Conservation (phyloP, 495 filamentous ascomycete species). For the Penicillium goetzii region DNA sequence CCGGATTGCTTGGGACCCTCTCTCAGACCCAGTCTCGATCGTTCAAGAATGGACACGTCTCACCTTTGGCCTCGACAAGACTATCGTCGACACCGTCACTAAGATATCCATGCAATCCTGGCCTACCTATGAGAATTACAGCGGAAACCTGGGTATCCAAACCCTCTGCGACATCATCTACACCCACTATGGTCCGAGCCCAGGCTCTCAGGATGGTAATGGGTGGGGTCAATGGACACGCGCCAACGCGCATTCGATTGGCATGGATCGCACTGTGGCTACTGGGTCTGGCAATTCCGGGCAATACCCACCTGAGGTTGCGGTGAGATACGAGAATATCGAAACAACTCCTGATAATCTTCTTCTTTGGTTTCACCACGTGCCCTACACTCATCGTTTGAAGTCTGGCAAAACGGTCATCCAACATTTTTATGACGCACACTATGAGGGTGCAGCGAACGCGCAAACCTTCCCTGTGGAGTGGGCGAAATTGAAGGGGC, state of each 20-base stretch:
- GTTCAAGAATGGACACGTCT: slow-evolving; percentile 65
- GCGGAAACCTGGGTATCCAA: slow-evolving; percentile 67
- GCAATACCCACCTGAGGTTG: slow-evolving; percentile 64
- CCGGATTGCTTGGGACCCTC: slow-evolving; percentile 62
- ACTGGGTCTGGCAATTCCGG: slow-evolving; percentile 66
- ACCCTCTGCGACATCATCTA: slow-evolving; percentile 66
- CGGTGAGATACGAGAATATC: slow-evolving; percentile 56
- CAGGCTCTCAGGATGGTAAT: slow-evolving; percentile 67
- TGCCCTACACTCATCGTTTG: slow-evolving; percentile 64
- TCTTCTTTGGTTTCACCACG: slow-evolving; percentile 74
- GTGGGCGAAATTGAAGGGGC: slow-evolving; percentile 56
- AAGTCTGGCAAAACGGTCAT: slow-evolving; percentile 67
- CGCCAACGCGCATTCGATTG: slow-evolving; percentile 58
- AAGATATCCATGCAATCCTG: slow-evolving; percentile 66
- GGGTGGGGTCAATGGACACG: slow-evolving; percentile 72
- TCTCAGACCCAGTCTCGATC: slow-evolving; percentile 42
- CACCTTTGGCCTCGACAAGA: slow-evolving; percentile 57
- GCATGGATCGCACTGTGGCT: slow-evolving; percentile 68
- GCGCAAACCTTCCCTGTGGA: slow-evolving; percentile 56
- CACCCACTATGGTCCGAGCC: slow-evolving; percentile 60
- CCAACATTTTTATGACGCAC: slow-evolving; percentile 71
- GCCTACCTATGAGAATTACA: slow-evolving; percentile 69
- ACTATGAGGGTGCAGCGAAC: slow-evolving; percentile 61
- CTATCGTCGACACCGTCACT: slow-evolving; percentile 58
- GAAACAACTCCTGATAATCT: slow-evolving; percentile 68